Evolutionary conservation across 305 asterid species (phyloP), one percentile per base, ranked within the genome.

Genomic region (Rubia occidens): DNA sequence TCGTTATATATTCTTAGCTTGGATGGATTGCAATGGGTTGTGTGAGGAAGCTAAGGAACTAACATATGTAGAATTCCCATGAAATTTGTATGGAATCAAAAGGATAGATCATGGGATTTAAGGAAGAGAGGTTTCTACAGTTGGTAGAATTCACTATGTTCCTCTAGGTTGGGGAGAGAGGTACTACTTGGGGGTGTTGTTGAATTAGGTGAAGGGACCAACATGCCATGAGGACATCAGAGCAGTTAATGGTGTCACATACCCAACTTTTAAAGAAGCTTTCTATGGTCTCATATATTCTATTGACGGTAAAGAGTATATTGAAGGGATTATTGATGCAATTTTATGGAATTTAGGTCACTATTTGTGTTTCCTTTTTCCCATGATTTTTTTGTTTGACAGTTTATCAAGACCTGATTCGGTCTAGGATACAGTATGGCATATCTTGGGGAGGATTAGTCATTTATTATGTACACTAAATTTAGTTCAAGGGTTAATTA

Each of bases 1-100:
- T 4, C 8, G 13, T 10, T 32, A 47, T 4, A 63, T 63, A 49
- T 63, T 63, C 29, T n/a, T 40, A 35, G 67, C 17, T 8, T 63
- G 67, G 45, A 63, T 63, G 67, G 45, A 63, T 3, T 32, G 20
- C 18, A 63, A 63, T 18, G 0, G 8, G 2, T 8, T 7, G 5
- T 35, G 14, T 32, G 18, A 14, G 0, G 47, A 37, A 63, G 18
- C 67, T 5, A 63, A 5, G 40, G 5, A 29, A 2, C 40, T 63
- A 21, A 63, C 51, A 13, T 63, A 37, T 63, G 67, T 5, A 7
- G 47, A 63, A 3, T 63, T 63, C 47, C 67, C 51, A 1, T 5
- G 8, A 63, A 32, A 37, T 63, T 63, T 63, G 67, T 63, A 17
- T 63, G 67, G 67, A 63, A 63, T 10, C 17, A 17, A 35, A 37